Evolutionary conservation across 306 rosid genomes (phyloP).

Genomic region (Medicago lupulina): DNA sequence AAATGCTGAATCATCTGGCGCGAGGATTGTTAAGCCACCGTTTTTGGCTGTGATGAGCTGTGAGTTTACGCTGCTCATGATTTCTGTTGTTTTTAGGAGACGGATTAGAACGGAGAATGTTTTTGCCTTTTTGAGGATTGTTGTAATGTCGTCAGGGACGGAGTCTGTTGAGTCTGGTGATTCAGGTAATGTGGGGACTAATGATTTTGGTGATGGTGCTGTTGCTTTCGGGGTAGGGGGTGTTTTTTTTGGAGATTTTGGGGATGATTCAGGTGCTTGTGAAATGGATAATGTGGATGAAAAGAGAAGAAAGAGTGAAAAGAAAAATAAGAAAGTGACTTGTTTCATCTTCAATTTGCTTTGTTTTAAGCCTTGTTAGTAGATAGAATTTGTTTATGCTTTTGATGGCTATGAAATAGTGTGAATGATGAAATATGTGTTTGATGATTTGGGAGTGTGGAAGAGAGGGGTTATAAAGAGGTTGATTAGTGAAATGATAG

Average conservation of each 20-base stretch:
- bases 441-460: background rate
- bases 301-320: slow-evolving; percentile 27
- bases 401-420: slow-evolving; percentile 24
- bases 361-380: background rate
- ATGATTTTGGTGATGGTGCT: slow-evolving; percentile 46
- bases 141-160: slow-evolving; percentile 43
- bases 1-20: slow-evolving; percentile 45
- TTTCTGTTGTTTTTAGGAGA: slow-evolving; percentile 48
- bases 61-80: slow-evolving; percentile 51
- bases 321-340: slow-evolving; percentile 27
- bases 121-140: slow-evolving; percentile 49
- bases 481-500: slow-evolving; percentile 25
- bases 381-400: background rate
- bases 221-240: background rate
- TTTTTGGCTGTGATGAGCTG: slow-evolving; percentile 50
- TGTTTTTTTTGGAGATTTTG: slow-evolving; percentile 37
- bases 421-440: slow-evolving; percentile 21
- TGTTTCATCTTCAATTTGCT: slow-evolving; percentile 37
- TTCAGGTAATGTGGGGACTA: slow-evolving; percentile 49
- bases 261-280: slow-evolving; percentile 46
- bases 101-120: slow-evolving; percentile 45
- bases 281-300: slow-evolving; percentile 33
- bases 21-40: slow-evolving; percentile 46
- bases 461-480: slow-evolving; percentile 27
- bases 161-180: slow-evolving; percentile 45